Conservation (phyloP, 2,329 filamentous ascomycete species). For the Tolypocladium amazonense region DNA sequence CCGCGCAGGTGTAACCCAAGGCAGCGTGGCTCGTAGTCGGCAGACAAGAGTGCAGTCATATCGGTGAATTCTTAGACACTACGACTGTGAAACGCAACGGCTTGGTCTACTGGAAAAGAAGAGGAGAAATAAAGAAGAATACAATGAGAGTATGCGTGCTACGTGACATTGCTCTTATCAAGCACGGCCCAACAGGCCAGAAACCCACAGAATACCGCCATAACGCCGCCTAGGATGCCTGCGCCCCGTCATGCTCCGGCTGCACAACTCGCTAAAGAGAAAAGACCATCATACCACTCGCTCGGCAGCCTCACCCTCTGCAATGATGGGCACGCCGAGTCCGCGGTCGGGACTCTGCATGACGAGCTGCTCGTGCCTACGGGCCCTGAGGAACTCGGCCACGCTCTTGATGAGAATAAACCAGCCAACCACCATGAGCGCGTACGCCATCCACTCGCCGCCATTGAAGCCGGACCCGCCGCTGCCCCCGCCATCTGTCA, state of each 20-base stretch:
- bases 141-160: neutral
- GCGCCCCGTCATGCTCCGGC: neutral
- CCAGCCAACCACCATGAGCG: conserved; percentile 95
- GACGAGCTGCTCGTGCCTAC: conserved; percentile 86
- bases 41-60: neutral
- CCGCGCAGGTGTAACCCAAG: neutral
- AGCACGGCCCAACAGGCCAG: neutral
- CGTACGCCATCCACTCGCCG: conserved; percentile 82
- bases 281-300: conserved; percentile 49
- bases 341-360: conserved; percentile 87
- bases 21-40: neutral
- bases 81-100: neutral
- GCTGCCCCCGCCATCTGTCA: conserved; percentile 35
- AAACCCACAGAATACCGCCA: neutral
- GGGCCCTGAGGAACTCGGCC: conserved; percentile 77
- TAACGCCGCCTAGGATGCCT: neutral
- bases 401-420: conserved; percentile 93
- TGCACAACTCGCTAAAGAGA: neutral
- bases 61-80: neutral
- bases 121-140: no score
- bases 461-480: conserved; percentile 51
- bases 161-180: neutral
- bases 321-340: conserved; percentile 74
- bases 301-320: conserved; percentile 72
- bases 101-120: neutral